Evolutionary conservation across 768 basidiomycete genomes (phyloP), one percentile per base, ranked within the genome.

Genomic region (Pseudohyphozyma bogoriensis): DNA sequence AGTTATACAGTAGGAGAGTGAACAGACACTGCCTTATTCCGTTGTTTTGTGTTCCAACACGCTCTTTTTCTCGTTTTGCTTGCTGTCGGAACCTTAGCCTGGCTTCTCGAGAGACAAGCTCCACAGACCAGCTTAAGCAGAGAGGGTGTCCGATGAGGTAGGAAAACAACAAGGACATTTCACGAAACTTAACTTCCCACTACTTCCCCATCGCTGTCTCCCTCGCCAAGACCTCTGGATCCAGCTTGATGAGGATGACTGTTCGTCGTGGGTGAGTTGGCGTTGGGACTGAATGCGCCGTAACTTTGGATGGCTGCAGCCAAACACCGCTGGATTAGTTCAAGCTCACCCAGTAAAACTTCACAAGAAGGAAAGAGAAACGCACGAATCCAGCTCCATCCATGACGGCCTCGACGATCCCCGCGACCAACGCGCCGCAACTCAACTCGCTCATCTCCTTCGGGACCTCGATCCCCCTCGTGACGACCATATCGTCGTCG

Each of bases 361-460:
- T n/a, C 33, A 13, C 4, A 35, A 16, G 18, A 9, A 22, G 22
- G 16, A 40, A 59, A 58, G 28, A 63, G 6, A 40, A 12, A 56
- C 89, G 71, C 71, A 95, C 92, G 68, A 97, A 90, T 60, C 89
- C 88, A 29, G 93, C 78, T 1, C 90, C 91, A 72, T 96, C 92
- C 64, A 96, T 78, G 20, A 93, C 89, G 15, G 92, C 95, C 75
- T 99, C 95, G 16, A 99, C 93, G 51, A 99, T 84, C 2, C 95
- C 95, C 15, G 95, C 95, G 0, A 90, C 89, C 71, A 93, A 87
- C 4, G 95, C 96, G n/a, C 90, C 95, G 71, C 91, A 96, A 69
- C 87, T 92, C 40, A 99, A 79, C 69, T 87, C 84, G 69, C 84
- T 87, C 82, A 99, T 84, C 72, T 99, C 95, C 68, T 83, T 83